Conservation (phyloP, 352 stramenopile species). For the Blastocystis hominis region DNA sequence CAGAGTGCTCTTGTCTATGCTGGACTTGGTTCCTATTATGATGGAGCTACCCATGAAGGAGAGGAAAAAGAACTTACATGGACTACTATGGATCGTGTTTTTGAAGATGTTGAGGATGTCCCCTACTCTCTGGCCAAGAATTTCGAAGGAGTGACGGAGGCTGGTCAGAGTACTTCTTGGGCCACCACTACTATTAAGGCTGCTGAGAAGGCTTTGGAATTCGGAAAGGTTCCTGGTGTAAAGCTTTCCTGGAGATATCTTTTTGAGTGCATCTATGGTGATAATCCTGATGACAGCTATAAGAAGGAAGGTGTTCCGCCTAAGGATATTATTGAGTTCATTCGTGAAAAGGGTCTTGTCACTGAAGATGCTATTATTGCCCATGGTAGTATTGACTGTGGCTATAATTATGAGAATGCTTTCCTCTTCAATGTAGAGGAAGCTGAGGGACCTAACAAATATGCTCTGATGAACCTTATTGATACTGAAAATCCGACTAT, state of each 20-base stretch:
- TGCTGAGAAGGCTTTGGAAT: neutral
- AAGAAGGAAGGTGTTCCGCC: neutral
- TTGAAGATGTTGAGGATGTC: neutral
- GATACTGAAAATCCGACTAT: neutral
- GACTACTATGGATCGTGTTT: neutral
- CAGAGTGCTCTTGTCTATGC: neutral
- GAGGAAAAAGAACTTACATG: neutral
- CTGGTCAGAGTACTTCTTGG: neutral
- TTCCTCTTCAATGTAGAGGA: neutral
- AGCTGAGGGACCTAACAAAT: neutral
- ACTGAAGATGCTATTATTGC: neutral
- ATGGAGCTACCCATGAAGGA: neutral
- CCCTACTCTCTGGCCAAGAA: neutral
- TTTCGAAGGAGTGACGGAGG: too few species aligned
- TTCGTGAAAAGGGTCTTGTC: neutral
- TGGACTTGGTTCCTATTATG: neutral
- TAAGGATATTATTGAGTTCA: neutral
- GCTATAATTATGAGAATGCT: neutral
- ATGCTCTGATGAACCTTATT: constrained; percentile 29
- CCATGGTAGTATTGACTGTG: neutral
- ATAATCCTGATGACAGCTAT: neutral
- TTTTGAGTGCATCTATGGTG: neutral
- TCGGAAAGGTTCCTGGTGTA: neutral
- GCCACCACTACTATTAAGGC: neutral
- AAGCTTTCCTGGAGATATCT: neutral